A percentile compares a stretch with the other conserved stretches of the same genome.
Evolutionary conservation across 2,329 filamentous ascomycete genomes (phyloP).

Genomic region (Nothophaeocryptopus gaeumannii): DNA sequence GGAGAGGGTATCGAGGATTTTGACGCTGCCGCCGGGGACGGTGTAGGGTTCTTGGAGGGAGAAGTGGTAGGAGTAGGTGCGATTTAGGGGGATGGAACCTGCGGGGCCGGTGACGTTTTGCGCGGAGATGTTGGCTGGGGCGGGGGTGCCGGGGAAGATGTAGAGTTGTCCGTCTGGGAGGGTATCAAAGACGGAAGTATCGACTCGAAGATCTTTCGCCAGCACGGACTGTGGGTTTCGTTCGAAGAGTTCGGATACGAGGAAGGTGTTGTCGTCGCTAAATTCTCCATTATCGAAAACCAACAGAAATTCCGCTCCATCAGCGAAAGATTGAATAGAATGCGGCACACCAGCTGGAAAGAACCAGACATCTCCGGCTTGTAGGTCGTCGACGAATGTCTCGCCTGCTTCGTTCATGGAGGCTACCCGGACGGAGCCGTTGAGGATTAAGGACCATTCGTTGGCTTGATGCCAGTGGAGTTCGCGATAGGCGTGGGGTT

Average conservation of each 20-base stretch:
- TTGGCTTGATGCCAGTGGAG: conserved; percentile 36
- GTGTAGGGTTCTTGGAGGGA: conserved; percentile 48
- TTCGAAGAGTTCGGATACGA: conserved; percentile 44
- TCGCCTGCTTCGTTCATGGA: conserved; percentile 34
- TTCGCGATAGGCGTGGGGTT: conserved; percentile 35
- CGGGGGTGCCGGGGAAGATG: conserved; percentile 43
- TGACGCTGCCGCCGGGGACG: conserved; percentile 57
- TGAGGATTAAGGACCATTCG: conserved; percentile 34
- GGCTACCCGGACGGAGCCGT: conserved; percentile 31
- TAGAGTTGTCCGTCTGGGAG: conserved; percentile 41
- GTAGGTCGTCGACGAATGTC: conserved; percentile 34
- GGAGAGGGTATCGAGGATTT: conserved; percentile 56
- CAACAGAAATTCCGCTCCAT: conserved; percentile 58
- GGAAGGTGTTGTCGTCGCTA: conserved; percentile 59
- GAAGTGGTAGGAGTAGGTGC: conserved; percentile 44
- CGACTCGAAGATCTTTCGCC: conserved; percentile 44
- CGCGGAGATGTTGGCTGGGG: conserved; percentile 37
- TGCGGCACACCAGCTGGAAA: conserved; percentile 49
- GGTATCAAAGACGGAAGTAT: conserved; percentile 37
- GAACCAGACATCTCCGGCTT: conserved; percentile 54
- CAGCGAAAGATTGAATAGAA: conserved; percentile 42
- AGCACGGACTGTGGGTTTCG: conserved; percentile 38
- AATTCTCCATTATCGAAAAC: conserved; percentile 60
- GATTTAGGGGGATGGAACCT: conserved; percentile 23
- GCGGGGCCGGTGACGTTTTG: conserved; percentile 46